phyloP scores from a whole-genome alignment of 345 rosid genomes.

The Laguncularia racemosa region DNA sequence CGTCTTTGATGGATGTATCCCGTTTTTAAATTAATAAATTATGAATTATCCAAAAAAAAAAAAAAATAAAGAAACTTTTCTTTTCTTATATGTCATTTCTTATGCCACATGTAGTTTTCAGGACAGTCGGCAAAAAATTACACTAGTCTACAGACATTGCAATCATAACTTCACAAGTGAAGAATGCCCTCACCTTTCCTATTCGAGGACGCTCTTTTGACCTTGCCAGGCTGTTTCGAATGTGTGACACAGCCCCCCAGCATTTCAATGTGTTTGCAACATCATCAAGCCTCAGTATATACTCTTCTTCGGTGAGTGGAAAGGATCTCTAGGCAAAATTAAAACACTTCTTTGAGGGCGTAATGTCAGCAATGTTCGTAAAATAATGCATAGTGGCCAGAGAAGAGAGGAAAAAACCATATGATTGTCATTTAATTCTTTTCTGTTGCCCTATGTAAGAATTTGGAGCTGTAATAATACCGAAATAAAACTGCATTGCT shows the following conservation, averaged over 20 bases:
- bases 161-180: too few species aligned
- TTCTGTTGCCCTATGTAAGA: too few species aligned
- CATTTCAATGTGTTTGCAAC: conserved; percentile 86
- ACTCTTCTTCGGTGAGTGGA: conserved; percentile 93
- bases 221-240: conserved; percentile 80
- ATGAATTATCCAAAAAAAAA: too few species aligned
- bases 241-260: conserved; percentile 97
- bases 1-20: too few species aligned
- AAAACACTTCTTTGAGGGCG: neutral
- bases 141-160: neutral
- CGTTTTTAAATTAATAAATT: too few species aligned
- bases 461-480: too few species aligned
- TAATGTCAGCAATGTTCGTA: conserved; percentile 1
- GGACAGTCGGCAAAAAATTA: too few species aligned
- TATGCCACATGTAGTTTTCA: neutral
- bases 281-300: conserved; percentile 83
- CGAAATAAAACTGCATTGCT: too few species aligned
- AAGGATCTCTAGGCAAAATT: conserved; percentile 60
- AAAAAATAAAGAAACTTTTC: too few species aligned
- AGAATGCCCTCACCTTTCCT: conserved; percentile 49
- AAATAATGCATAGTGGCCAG: neutral
- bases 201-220: conserved; percentile 85
- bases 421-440: too few species aligned
- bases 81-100: too few species aligned
- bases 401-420: too few species aligned